phyloP scores from a whole-genome alignment of 2,329 filamentous ascomycete genomes.

The Epichloe bromicola region DNA sequence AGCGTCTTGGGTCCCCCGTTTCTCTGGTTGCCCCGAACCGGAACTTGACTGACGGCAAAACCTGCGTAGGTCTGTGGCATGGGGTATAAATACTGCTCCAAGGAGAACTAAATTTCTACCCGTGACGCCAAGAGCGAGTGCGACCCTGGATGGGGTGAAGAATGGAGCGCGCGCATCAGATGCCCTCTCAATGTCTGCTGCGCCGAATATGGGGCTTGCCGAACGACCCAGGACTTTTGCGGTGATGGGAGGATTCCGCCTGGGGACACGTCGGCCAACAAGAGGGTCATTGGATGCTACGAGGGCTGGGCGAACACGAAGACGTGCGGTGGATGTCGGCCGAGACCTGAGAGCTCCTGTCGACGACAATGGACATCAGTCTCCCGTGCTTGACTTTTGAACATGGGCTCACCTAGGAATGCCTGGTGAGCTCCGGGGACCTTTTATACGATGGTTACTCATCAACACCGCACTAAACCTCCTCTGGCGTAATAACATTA shows the following conservation, averaged over 20 bases:
- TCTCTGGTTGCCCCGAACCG: too few species aligned
- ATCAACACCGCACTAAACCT: slow-evolving; percentile 30
- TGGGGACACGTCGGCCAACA: not conserved
- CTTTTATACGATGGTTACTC: slow-evolving; percentile 16
- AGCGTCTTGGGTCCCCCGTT: too few species aligned
- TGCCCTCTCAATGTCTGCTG: slow-evolving; percentile 28
- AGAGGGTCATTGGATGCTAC: slow-evolving; percentile 19
- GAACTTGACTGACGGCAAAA: too few species aligned
- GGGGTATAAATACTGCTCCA: slow-evolving; percentile 1
- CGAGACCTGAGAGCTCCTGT: not conserved
- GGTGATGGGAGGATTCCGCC: slow-evolving; percentile 11
- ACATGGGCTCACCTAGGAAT: too few species aligned
- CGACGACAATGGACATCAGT: slow-evolving; percentile 1
- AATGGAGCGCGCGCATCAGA: slow-evolving; percentile 1
- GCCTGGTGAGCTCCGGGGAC: slow-evolving; percentile 10
- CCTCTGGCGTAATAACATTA: slow-evolving; percentile 33
- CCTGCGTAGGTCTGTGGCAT: not conserved
- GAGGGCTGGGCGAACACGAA: slow-evolving; percentile 14
- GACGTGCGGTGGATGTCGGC: too few species aligned
- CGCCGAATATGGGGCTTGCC: slow-evolving; percentile 1
- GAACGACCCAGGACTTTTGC: slow-evolving; percentile 19
- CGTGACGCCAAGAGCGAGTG: slow-evolving; percentile 18
- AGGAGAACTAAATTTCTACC: slow-evolving; percentile 7
- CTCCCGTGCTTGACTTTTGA: too few species aligned
- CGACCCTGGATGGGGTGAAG: slow-evolving; percentile 7